Evolutionary conservation across 1,139 yeast genomes (phyloP).

Genomic region (Taphrina communis): DNA sequence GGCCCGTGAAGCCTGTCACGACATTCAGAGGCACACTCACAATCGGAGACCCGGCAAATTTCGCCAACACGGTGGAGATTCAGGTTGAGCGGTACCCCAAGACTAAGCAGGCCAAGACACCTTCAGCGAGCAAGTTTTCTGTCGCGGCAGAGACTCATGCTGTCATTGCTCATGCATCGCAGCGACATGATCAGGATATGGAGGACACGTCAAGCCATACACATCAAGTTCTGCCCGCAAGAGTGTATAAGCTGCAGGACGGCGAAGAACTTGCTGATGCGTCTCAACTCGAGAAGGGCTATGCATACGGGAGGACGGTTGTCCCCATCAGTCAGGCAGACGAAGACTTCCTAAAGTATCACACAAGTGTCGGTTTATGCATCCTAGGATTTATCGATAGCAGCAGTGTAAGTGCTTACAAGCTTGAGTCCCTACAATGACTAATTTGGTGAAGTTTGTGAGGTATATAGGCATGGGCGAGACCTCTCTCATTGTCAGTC

Average conservation of each 20-base stretch:
- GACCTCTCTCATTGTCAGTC: constrained; percentile 63
- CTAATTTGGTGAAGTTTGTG: constrained; percentile 54
- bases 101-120: constrained; percentile 57
- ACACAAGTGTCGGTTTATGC: constrained; percentile 62
- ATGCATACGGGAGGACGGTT: constrained; percentile 70
- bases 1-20: constrained; percentile 47
- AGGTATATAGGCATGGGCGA: constrained; percentile 66
- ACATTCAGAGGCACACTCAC: constrained; percentile 53
- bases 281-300: constrained; percentile 59
- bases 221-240: constrained; percentile 30
- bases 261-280: constrained; percentile 47
- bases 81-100: constrained; percentile 72
- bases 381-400: constrained; percentile 64
- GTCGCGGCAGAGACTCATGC: constrained; percentile 39
- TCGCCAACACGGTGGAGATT: constrained; percentile 46
- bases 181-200: constrained; percentile 4
- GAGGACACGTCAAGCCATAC: not conserved
- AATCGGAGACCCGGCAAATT: constrained; percentile 52
- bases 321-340: constrained; percentile 59
- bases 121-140: constrained; percentile 50
- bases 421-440: not conserved
- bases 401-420: not conserved
- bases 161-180: constrained; percentile 26
- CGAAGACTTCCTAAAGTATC: constrained; percentile 56
- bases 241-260: constrained; percentile 44